Percentiles rank a stretch among this genome's conserved stretches.
Evolutionary conservation across 208 protist genomes (phyloP).

Genomic region (Angomonas ambiguus): DNA sequence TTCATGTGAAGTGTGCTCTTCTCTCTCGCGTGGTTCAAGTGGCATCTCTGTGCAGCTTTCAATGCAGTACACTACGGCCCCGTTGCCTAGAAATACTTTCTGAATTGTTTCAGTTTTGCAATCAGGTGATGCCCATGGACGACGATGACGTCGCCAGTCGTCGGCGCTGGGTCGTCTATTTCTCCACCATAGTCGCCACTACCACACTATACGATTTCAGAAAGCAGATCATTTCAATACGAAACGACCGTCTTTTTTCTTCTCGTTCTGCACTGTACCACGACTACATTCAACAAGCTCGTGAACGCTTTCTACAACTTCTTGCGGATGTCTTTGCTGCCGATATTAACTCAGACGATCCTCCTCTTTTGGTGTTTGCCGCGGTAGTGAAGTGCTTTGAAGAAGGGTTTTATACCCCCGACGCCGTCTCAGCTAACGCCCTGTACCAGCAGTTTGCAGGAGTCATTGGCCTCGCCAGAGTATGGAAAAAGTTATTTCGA

Average conservation of each 20-base stretch:
- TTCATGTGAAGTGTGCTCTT: slow-evolving; percentile 17
- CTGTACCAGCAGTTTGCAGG: slow-evolving; percentile 25
- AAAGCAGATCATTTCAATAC: not conserved
- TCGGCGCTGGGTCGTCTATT: not conserved
- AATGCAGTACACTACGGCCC: not conserved
- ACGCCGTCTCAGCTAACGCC: slow-evolving; percentile 21
- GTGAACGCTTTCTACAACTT: not conserved
- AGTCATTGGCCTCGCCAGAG: slow-evolving; percentile 23
- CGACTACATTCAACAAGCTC: not conserved
- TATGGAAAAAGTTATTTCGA: slow-evolving; percentile 41
- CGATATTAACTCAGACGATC: not conserved
- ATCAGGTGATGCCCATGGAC: not conserved
- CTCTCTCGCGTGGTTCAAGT: slow-evolving; percentile 25
- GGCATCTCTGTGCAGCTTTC: slow-evolving; percentile 16
- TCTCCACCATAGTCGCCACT: not conserved
- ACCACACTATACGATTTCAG: not conserved
- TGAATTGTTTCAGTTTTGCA: not conserved
- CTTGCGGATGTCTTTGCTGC: not conserved
- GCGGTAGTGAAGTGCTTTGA: slow-evolving; percentile 22
- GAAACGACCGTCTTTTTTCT: not conserved
- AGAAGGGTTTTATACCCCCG: slow-evolving; percentile 19
- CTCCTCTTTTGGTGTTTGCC: slow-evolving; percentile 19
- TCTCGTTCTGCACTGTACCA: not conserved
- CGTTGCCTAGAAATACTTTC: not conserved
- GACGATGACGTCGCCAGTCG: not conserved